Conservation (phyloP, 2,329 filamentous ascomycete species). For the Aureobasidium sp. region DNA sequence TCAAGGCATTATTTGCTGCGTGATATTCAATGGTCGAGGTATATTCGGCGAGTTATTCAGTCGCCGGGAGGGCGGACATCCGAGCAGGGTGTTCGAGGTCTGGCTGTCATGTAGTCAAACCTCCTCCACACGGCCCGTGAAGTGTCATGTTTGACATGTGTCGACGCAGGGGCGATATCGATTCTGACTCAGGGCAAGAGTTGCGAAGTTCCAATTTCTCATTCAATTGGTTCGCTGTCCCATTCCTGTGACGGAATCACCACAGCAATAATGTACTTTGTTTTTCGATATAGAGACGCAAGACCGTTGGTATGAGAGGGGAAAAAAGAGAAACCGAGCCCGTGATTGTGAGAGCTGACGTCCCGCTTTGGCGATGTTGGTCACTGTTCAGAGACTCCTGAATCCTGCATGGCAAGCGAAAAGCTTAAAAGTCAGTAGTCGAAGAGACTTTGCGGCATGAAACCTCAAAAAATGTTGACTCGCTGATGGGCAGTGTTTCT, state of each 20-base stretch:
- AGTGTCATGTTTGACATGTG: slow-evolving; percentile 10
- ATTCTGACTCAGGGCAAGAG: background rate
- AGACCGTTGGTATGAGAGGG: background rate
- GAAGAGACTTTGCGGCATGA: background rate
- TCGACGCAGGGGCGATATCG: slow-evolving; percentile 1
- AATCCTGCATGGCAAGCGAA: slow-evolving; percentile 3
- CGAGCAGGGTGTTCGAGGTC: background rate
- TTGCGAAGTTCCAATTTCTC: background rate
- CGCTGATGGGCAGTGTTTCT: background rate
- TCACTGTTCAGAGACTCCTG: slow-evolving; percentile 1
- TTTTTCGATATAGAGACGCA: too few species aligned
- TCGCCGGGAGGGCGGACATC: background rate
- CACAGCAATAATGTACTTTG: too few species aligned
- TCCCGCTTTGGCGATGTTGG: slow-evolving; percentile 8
- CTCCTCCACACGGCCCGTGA: slow-evolving; percentile 5
- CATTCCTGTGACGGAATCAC: too few species aligned
- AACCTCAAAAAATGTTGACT: background rate
- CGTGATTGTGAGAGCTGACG: background rate
- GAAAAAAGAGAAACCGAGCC: too few species aligned
- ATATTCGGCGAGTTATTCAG: background rate
- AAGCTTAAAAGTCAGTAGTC: slow-evolving; percentile 1
- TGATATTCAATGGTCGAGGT: too few species aligned
- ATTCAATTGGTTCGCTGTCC: background rate
- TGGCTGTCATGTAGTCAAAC: background rate
- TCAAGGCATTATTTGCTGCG: too few species aligned